Percentiles rank a stretch among this genome's conserved stretches.
phyloP scores from a whole-genome alignment of 2,329 filamentous ascomycete genomes.

The Pseudomassariella vexata region DNA sequence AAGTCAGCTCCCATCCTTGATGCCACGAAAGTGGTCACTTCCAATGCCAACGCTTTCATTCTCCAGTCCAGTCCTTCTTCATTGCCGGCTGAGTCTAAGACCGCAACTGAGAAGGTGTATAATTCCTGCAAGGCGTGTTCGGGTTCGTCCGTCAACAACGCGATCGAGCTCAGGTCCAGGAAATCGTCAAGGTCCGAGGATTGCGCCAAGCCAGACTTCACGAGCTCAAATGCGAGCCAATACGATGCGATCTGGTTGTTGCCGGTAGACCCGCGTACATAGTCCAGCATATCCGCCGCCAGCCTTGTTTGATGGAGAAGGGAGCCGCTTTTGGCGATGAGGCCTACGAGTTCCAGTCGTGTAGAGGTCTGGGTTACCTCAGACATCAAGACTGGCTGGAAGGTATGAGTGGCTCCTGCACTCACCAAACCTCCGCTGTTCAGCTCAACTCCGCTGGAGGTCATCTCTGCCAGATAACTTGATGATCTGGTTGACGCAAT shows the following conservation, averaged over 20 bases:
- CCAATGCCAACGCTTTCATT: constrained; percentile 71
- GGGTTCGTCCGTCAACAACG: constrained; percentile 31
- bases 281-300: constrained; percentile 59
- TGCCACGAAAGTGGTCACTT: constrained; percentile 73
- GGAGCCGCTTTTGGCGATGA: constrained; percentile 51
- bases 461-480: constrained; percentile 25
- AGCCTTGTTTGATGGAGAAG: constrained; percentile 56
- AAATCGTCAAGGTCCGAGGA: constrained; percentile 59
- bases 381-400: constrained; percentile 56
- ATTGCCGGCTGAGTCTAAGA: constrained; percentile 51
- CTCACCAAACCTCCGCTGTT: constrained; percentile 21
- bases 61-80: constrained; percentile 58
- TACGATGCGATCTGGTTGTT: constrained; percentile 62
- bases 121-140: constrained; percentile 55
- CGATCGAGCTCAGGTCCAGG: constrained; percentile 47
- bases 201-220: constrained; percentile 50
- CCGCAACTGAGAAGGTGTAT: constrained; percentile 61
- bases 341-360: constrained; percentile 47
- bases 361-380: constrained; percentile 63
- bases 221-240: constrained; percentile 72
- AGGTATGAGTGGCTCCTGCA: constrained; percentile 27
- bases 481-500: constrained; percentile 25
- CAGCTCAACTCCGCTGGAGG: constrained; percentile 21
- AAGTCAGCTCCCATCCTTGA: constrained; percentile 62
- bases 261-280: constrained; percentile 51